Evolutionary conservation across 2,329 filamentous ascomycete species (phyloP).

Genomic region (Fusarium sp.): DNA sequence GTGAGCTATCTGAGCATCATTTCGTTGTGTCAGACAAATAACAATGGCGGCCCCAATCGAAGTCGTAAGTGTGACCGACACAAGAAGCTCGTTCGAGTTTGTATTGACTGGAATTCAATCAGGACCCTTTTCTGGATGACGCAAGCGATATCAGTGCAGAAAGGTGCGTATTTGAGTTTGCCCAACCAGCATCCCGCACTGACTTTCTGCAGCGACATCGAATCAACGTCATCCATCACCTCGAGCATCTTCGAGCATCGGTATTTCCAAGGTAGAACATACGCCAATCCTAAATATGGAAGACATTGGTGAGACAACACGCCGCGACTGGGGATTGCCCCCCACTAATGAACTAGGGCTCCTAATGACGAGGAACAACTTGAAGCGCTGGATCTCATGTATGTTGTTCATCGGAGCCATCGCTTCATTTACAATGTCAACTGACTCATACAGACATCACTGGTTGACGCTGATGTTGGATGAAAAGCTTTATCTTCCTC

Average conservation of each 20-base stretch:
- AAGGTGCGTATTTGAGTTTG: neutral
- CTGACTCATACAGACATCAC: slow-evolving; percentile 25
- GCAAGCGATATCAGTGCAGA: slow-evolving; percentile 27
- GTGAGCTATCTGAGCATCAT: neutral
- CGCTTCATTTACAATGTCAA: accelerated
- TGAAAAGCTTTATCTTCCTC: slow-evolving; percentile 41
- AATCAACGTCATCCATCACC: slow-evolving; percentile 42
- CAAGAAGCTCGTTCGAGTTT: neutral
- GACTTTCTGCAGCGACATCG: slow-evolving; percentile 21
- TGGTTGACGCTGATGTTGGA: slow-evolving; percentile 45
- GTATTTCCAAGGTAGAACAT: slow-evolving; percentile 42
- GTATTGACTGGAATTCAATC: too few relatives aligned
- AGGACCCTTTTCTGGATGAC: slow-evolving; percentile 32
- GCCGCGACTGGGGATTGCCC: too few relatives aligned
- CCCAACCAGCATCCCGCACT: neutral
- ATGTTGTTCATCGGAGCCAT: accelerated
- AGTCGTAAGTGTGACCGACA: slow-evolving; percentile 15
- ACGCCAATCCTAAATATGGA: slow-evolving; percentile 48
- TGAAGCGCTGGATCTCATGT: slow-evolving; percentile 48
- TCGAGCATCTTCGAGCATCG: slow-evolving; percentile 46
- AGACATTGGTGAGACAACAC: slow-evolving; percentile 40
- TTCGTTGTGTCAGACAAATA: neutral
- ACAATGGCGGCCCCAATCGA: slow-evolving; percentile 32
- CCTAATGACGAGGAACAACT: slow-evolving; percentile 47
- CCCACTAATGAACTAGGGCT: slow-evolving; percentile 35